These are phyloP conservation scores for Globisporangium paddicum DNA, from an alignment of 352 stramenopile species.

Conservation along the genomic window DNA sequence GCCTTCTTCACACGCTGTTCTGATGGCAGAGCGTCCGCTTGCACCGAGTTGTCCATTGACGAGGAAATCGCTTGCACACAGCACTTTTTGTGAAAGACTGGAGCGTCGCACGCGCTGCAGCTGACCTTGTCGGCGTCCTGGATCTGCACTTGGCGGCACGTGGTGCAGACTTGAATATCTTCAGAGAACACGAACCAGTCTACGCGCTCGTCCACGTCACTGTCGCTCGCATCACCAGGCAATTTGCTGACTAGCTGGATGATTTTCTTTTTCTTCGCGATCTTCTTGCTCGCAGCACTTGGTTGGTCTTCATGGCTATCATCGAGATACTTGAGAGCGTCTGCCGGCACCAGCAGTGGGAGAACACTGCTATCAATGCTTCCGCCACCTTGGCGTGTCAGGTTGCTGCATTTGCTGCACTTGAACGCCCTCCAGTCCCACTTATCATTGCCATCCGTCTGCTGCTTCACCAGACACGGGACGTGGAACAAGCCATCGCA, in stretches of 20 bases:
- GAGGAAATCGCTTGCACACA: slow-evolving; percentile 9
- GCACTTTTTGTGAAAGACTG: slow-evolving; percentile 29
- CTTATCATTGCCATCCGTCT: neutral
- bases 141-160: slow-evolving; percentile 55
- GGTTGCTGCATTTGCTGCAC: slow-evolving; percentile 19
- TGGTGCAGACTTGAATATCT: slow-evolving; percentile 44
- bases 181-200: slow-evolving; percentile 35
- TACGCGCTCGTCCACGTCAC: neutral
- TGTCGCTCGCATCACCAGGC: neutral
- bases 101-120: slow-evolving; percentile 28
- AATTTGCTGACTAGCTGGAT: neutral
- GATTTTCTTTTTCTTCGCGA: slow-evolving; percentile 1
- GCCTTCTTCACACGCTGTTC: neutral
- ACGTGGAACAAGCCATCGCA: slow-evolving; percentile 47
- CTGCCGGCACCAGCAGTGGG: slow-evolving; percentile 33
- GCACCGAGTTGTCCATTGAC: neutral
- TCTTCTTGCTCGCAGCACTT: neutral
- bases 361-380: neutral
- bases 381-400: neutral
- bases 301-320: neutral
- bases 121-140: slow-evolving; percentile 18
- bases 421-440: neutral
- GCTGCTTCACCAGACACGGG: slow-evolving; percentile 21
- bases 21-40: neutral
- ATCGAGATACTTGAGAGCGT: slow-evolving; percentile 21